Evolutionary conservation across 2,329 filamentous ascomycete genomes (phyloP).

Genomic region (Paradendryphiella salina): DNA sequence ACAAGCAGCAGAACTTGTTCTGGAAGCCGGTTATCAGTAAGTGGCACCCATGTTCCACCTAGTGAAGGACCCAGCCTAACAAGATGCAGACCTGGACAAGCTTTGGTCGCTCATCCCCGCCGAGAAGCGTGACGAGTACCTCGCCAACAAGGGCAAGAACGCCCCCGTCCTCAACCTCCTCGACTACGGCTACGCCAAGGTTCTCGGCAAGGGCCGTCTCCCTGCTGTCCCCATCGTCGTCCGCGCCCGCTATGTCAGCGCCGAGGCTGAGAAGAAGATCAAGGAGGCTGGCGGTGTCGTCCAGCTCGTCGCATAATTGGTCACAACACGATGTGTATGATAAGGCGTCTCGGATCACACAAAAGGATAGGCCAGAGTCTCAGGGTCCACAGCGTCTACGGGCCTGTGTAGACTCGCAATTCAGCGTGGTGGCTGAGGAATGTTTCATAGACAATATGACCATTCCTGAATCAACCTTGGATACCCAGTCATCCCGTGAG

Average conservation of each 20-base stretch:
- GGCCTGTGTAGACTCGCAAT: constrained; percentile 26
- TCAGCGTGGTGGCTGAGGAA: constrained; percentile 59
- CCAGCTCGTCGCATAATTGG: constrained; percentile 83
- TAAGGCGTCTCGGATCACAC: constrained; percentile 32
- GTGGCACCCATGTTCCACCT: not conserved
- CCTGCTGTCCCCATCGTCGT: constrained; percentile 93
- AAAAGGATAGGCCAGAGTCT: constrained; percentile 27
- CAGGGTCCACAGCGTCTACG: constrained; percentile 35
- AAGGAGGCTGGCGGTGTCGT: constrained; percentile 95
- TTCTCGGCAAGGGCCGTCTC: constrained; percentile 96
- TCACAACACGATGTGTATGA: constrained; percentile 27
- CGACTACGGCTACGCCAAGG: constrained; percentile 95
- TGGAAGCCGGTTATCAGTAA: constrained; percentile 10
- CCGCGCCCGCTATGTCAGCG: constrained; percentile 91
- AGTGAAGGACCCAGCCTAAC: not conserved
- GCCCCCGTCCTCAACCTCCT: constrained; percentile 98
- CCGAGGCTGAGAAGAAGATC: constrained; percentile 98
- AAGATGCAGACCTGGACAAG: constrained; percentile 78
- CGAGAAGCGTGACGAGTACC: constrained; percentile 92
- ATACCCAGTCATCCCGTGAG: not conserved
- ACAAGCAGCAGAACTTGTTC: constrained; percentile 66
- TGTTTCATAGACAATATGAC: constrained; percentile 50
- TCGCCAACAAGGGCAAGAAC: constrained; percentile 83
- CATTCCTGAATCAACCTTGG: constrained; percentile 57
- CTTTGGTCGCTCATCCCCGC: constrained; percentile 93